Percentiles rank a stretch among this genome's conserved stretches.
Evolutionary conservation across 2,329 filamentous ascomycete species (phyloP).

Genomic region (Torrubiellomyces zombiae): DNA sequence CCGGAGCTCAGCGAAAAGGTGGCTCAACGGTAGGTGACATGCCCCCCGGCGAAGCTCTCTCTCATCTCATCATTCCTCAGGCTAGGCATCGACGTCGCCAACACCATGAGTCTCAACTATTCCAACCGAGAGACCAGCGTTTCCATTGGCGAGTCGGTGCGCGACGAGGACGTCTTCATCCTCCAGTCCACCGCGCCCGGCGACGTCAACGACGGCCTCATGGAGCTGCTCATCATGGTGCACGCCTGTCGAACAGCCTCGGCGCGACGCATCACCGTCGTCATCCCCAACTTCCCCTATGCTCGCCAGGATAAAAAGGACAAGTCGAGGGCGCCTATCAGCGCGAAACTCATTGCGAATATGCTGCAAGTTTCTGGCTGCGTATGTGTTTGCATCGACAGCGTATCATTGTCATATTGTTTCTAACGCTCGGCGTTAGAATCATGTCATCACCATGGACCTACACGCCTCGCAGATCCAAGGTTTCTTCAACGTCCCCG

Average conservation of each 20-base stretch:
- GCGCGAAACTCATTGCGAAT: slow-evolving; percentile 87
- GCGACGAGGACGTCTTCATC: slow-evolving; percentile 97
- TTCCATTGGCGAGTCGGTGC: slow-evolving; percentile 86
- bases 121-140: slow-evolving; percentile 81
- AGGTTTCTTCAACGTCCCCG: slow-evolving; percentile 78
- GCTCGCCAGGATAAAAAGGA: slow-evolving; percentile 97
- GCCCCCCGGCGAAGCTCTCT: too few relatives aligned
- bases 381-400: slow-evolving; percentile 13
- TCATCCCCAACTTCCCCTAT: slow-evolving; percentile 93
- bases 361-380: slow-evolving; percentile 93
- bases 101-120: slow-evolving; percentile 68
- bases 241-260: slow-evolving; percentile 60
- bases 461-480: slow-evolving; percentile 87
- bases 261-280: slow-evolving; percentile 82
- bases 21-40: slow-evolving; percentile 26
- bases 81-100: slow-evolving; percentile 60
- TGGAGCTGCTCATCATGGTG: slow-evolving; percentile 98
- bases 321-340: slow-evolving; percentile 84
- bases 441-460: slow-evolving; percentile 78
- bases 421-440: slow-evolving; percentile 10
- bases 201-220: slow-evolving; percentile 94
- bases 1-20: slow-evolving; percentile 29
- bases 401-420: neutral
- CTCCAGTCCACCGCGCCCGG: slow-evolving; percentile 87
- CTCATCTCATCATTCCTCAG: slow-evolving; percentile 23